Evolutionary conservation across 495 filamentous ascomycete species (phyloP).

Genomic region (Annulohypoxylon nitens): DNA sequence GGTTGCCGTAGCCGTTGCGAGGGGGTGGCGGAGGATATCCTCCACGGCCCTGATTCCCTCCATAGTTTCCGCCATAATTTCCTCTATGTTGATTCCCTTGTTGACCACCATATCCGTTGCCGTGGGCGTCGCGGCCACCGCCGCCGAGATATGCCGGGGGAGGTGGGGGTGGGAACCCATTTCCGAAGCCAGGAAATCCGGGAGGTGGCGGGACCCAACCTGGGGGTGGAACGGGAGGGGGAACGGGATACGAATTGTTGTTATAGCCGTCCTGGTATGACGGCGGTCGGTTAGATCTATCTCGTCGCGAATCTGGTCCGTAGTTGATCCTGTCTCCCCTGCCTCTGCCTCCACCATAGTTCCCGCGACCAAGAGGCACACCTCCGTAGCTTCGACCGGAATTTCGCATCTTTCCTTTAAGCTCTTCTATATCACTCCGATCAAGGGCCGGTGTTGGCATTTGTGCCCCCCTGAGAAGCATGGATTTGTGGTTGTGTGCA

Average conservation of each 20-base stretch:
- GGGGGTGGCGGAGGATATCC: constrained; percentile 37
- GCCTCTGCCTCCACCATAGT: constrained; percentile 49
- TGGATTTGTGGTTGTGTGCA: constrained; percentile 85
- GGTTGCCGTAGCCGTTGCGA: constrained; percentile 37
- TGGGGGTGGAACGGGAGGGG: constrained; percentile 50
- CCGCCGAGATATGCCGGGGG: constrained; percentile 53
- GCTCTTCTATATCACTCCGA: constrained; percentile 76
- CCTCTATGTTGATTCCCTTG: constrained; percentile 40
- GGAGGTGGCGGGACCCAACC: constrained; percentile 62
- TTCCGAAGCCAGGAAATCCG: constrained; percentile 59
- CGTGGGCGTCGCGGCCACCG: constrained; percentile 48
- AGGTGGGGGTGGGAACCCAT: constrained; percentile 61
- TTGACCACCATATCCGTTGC: constrained; percentile 34
- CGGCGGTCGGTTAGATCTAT: constrained; percentile 33
- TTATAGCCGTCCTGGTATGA: constrained; percentile 47
- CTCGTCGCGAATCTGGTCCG: constrained; percentile 53
- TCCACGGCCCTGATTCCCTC: constrained; percentile 40
- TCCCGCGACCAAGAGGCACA: constrained; percentile 55
- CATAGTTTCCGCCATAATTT: constrained; percentile 34
- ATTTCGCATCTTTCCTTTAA: constrained; percentile 69
- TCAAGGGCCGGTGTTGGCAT: constrained; percentile 77
- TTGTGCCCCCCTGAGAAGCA: constrained; percentile 88
- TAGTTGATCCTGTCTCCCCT: constrained; percentile 58
- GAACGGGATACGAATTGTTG: constrained; percentile 49
- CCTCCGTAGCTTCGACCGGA: constrained; percentile 68